A percentile compares a stretch with the other conserved stretches of the same genome.
phyloP scores from a whole-genome alignment of 2,329 filamentous ascomycete species.

The Aspergillus brunneoviolaceus region DNA sequence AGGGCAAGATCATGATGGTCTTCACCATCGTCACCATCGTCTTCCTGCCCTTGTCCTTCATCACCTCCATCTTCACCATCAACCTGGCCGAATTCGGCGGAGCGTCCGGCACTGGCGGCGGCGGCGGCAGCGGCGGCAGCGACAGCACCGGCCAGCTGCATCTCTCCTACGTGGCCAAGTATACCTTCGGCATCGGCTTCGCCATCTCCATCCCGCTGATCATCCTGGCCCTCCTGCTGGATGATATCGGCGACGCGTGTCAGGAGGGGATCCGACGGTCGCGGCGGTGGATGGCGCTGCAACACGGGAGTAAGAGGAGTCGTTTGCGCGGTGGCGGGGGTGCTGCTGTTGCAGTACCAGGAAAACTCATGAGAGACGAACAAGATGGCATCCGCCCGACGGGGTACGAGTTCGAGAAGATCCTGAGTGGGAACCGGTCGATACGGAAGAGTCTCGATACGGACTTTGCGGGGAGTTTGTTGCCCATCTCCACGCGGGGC shows the following conservation, averaged over 20 bases:
- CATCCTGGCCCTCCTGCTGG: constrained; percentile 47
- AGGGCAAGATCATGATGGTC: constrained; percentile 59
- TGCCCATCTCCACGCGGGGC: constrained; percentile 28
- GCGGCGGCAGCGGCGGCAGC: too few species aligned
- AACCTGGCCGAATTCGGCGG: constrained; percentile 49
- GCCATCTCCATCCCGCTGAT: constrained; percentile 54
- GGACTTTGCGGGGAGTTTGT: constrained; percentile 25
- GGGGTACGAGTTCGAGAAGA: constrained; percentile 28
- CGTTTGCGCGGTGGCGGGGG: neutral
- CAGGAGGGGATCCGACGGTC: constrained; percentile 24
- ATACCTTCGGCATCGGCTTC: constrained; percentile 57
- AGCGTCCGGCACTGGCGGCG: too few species aligned
- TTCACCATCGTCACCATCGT: constrained; percentile 61
- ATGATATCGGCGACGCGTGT: constrained; percentile 40
- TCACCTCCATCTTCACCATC: constrained; percentile 57
- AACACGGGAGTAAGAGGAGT: constrained; percentile 1
- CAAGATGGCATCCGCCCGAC: constrained; percentile 8
- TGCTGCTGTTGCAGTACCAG: too few species aligned
- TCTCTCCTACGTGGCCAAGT: constrained; percentile 54
- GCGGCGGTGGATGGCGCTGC: constrained; percentile 25
- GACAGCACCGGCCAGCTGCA: constrained; percentile 38
- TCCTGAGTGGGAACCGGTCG: constrained; percentile 24
- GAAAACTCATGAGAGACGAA: neutral
- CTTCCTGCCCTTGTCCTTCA: constrained; percentile 57
- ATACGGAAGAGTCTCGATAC: constrained; percentile 25